A percentile compares a stretch with the other conserved stretches of the same genome.
Conservation (phyloP, 495 filamentous ascomycete genomes). For the Trichodelitschia bisporula region DNA sequence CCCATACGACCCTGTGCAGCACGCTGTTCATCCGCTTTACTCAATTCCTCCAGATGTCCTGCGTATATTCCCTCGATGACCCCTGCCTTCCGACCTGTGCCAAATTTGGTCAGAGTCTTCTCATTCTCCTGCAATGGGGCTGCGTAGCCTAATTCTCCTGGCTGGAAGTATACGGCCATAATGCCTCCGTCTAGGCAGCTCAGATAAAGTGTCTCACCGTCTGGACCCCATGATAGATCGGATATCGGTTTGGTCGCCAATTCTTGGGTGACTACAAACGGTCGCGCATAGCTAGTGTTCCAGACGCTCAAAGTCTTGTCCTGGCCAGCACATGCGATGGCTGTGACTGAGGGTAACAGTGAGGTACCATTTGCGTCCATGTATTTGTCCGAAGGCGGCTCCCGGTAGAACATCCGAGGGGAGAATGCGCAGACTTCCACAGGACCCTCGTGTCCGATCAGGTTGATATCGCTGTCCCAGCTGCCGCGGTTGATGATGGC, state of each 20-base stretch:
- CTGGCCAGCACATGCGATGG: conserved; percentile 88
- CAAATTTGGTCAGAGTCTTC: conserved; percentile 75
- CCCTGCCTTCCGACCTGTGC: conserved; percentile 62
- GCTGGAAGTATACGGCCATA: conserved; percentile 45
- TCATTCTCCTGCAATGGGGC: conserved; percentile 70
- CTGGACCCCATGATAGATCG: conserved; percentile 85
- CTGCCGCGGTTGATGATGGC: conserved; percentile 79
- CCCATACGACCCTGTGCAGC: conserved; percentile 90
- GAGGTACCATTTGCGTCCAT: conserved; percentile 19
- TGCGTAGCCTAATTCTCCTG: conserved; percentile 48
- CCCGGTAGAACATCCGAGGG: conserved; percentile 62
- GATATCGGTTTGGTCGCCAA: conserved; percentile 73
- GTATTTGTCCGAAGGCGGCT: conserved; percentile 25
- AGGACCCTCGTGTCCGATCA: conserved; percentile 91
- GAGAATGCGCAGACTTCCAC: conserved; percentile 96
- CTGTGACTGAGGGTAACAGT: conserved; percentile 41
- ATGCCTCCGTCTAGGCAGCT: conserved; percentile 77
- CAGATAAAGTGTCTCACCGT: conserved; percentile 66
- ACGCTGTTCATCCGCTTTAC: conserved; percentile 69
- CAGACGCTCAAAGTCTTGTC: conserved; percentile 90
- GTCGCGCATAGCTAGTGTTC: conserved; percentile 84
- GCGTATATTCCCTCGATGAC: conserved; percentile 78
- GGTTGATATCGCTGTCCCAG: conserved; percentile 92
- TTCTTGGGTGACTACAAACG: conserved; percentile 71
- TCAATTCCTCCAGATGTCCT: conserved; percentile 66